phyloP scores from a whole-genome alignment of 2,329 filamentous ascomycete species.

The Waltergamsia citrina region DNA sequence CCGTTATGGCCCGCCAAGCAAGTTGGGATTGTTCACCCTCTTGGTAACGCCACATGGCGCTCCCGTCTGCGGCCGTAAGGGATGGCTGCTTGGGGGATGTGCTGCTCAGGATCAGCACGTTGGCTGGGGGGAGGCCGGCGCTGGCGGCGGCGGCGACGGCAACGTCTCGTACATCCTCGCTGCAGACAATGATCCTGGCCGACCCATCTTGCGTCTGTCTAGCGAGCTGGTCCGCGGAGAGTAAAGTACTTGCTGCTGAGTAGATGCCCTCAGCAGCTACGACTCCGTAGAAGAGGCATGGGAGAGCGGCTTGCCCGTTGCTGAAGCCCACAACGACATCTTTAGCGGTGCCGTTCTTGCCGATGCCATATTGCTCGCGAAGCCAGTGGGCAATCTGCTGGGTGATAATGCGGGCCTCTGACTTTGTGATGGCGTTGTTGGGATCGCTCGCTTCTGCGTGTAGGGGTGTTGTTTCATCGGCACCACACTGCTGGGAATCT shows the following conservation, averaged over 20 bases:
- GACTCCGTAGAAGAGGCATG: conserved; percentile 43
- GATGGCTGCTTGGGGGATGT: conserved; percentile 7
- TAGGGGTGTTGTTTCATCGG: conserved; percentile 37
- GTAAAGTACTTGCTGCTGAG: conserved; percentile 40
- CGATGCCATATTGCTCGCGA: conserved; percentile 40
- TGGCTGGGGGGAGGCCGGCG: conserved; percentile 28
- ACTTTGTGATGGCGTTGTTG: conserved; percentile 39
- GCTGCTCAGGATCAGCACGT: conserved; percentile 33
- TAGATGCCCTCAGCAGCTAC: conserved; percentile 51
- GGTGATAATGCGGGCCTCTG: conserved; percentile 34
- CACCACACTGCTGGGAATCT: conserved; percentile 18
- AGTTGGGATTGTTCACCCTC: conserved; percentile 20
- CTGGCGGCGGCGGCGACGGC: conserved; percentile 38
- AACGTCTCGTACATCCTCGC: conserved; percentile 34
- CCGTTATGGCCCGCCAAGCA: conserved; percentile 44
- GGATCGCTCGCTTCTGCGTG: conserved; percentile 50
- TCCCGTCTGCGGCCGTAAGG: conserved; percentile 7
- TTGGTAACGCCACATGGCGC: conserved; percentile 11
- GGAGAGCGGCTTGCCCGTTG: conserved; percentile 44
- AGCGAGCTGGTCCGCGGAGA: conserved; percentile 38
- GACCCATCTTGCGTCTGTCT: conserved; percentile 29
- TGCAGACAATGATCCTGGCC: conserved; percentile 31
- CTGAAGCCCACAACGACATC: conserved; percentile 48
- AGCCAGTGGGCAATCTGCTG: conserved; percentile 47
- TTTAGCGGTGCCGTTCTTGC: conserved; percentile 20